Evolutionary conservation across 2,329 filamentous ascomycete species (phyloP).

Genomic region (Nothopassalora personata): DNA sequence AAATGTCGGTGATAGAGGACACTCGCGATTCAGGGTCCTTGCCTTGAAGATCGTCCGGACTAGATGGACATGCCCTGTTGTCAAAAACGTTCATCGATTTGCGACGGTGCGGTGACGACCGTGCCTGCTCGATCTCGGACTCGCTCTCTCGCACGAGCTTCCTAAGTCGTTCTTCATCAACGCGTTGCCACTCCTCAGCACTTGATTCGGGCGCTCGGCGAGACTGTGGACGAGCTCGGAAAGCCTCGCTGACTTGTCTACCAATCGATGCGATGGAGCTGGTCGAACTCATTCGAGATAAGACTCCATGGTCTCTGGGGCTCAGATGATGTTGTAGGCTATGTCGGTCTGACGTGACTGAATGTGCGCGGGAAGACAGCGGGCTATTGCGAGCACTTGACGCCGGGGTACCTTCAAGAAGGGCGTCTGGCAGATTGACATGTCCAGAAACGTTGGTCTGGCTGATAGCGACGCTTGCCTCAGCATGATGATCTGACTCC

Average conservation of each 20-base stretch:
- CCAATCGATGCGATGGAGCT: constrained; percentile 25
- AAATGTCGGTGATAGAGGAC: constrained; percentile 18
- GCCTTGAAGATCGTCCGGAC: constrained; percentile 39
- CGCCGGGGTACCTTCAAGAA: constrained; percentile 29
- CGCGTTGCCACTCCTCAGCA: constrained; percentile 30
- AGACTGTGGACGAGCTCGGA: constrained; percentile 12
- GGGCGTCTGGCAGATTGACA: constrained; percentile 47
- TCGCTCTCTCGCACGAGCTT: constrained; percentile 33
- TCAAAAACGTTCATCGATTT: constrained; percentile 26
- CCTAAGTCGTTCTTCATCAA: constrained; percentile 31
- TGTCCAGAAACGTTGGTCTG: constrained; percentile 58
- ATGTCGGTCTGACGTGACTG: constrained; percentile 17
- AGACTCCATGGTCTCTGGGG: constrained; percentile 11
- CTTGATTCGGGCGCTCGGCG: constrained; percentile 27
- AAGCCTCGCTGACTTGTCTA: constrained; percentile 8
- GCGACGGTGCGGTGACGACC: constrained; percentile 4
- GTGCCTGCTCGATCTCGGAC: constrained; percentile 27
- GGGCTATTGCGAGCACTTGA: constrained; percentile 24
- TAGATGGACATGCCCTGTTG: constrained; percentile 41
- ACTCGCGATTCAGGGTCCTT: constrained; percentile 22
- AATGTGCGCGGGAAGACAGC: constrained; percentile 18
- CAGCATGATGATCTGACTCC: constrained; percentile 58
- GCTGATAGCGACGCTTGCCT: constrained; percentile 59
- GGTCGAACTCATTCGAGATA: constrained; percentile 26
- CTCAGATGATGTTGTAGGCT: constrained; percentile 17